These are phyloP conservation scores for Fusarium sp. DNA, from an alignment of 2,329 filamentous ascomycete species.

Conservation along the genomic window DNA sequence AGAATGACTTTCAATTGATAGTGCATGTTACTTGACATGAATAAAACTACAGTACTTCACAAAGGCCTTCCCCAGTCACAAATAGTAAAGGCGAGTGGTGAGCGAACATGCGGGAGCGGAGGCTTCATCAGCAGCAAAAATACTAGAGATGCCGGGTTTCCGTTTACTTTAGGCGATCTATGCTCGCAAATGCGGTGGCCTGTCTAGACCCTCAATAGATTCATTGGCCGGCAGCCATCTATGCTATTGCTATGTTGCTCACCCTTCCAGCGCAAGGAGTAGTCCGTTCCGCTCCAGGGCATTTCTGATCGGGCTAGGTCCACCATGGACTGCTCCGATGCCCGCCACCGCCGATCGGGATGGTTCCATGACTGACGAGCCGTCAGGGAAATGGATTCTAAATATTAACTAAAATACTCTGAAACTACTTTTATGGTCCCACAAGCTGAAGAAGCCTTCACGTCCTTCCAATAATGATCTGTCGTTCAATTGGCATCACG, in stretches of 20 bases:
- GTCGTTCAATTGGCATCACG: background rate
- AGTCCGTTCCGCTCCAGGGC: background rate
- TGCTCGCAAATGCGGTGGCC: accelerated
- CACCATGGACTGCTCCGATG: background rate
- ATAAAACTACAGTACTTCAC: too few species aligned
- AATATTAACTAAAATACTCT: background rate
- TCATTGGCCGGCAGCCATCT: accelerated
- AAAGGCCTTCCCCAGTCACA: accelerated
- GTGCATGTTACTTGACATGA: accelerated
- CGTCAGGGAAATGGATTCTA: accelerated
- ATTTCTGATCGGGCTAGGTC: background rate
- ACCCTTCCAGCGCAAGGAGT: background rate
- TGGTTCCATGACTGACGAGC: background rate
- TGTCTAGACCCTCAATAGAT: accelerated
- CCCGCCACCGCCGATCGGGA: background rate
- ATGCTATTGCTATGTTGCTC: background rate
- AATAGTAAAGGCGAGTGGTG: background rate
- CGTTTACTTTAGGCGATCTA: background rate
- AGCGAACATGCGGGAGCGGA: background rate
- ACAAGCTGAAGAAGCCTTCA: background rate
- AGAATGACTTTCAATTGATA: background rate
- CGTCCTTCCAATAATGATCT: background rate
- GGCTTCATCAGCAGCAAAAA: background rate
- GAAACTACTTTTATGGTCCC: background rate
- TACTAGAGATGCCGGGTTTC: background rate